phyloP scores from a whole-genome alignment of 2,329 filamentous ascomycete genomes.

The Exophiala alcalophila region DNA sequence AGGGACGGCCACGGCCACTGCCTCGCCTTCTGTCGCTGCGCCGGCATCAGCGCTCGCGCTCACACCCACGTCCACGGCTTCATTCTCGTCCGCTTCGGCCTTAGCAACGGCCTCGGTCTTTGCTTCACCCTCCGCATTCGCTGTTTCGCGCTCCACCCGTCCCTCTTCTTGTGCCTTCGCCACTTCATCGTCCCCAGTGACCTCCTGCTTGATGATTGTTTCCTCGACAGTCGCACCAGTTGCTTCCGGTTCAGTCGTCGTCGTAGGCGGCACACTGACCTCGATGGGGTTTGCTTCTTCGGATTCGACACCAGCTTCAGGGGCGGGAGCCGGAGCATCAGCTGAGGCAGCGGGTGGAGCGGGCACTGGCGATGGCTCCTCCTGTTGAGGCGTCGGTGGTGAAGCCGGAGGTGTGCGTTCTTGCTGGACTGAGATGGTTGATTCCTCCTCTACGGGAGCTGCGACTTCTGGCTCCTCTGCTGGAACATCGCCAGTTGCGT shows the following conservation, averaged over 20 bases:
- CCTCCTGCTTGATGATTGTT: constrained; percentile 30
- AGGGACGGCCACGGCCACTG: too few relatives aligned
- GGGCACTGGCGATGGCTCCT: constrained; percentile 5
- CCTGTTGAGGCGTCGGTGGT: constrained; percentile 21
- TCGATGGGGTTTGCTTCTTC: constrained; percentile 21
- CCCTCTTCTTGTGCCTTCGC: constrained; percentile 35
- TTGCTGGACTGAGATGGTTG: constrained; percentile 24
- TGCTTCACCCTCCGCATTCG: constrained; percentile 36
- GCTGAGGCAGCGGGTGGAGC: constrained; percentile 5
- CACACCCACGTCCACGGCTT: too few relatives aligned
- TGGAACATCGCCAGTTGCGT: constrained; percentile 35
- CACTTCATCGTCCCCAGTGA: constrained; percentile 28
- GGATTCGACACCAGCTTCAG: constrained; percentile 23
- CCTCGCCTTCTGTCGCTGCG: too few relatives aligned
- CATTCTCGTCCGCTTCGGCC: constrained; percentile 8
- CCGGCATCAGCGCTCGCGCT: too few relatives aligned
- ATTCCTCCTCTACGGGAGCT: constrained; percentile 26
- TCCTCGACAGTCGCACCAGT: constrained; percentile 8
- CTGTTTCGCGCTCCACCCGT: constrained; percentile 29
- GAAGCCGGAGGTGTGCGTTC: constrained; percentile 34
- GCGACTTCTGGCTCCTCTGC: constrained; percentile 34
- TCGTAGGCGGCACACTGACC: constrained; percentile 9
- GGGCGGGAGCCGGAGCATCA: constrained; percentile 16
- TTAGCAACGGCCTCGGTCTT: constrained; percentile 26
- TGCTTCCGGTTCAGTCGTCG: constrained; percentile 11